phyloP scores from a whole-genome alignment of 768 basidiomycete genomes.

The Amanita brunnescens region DNA sequence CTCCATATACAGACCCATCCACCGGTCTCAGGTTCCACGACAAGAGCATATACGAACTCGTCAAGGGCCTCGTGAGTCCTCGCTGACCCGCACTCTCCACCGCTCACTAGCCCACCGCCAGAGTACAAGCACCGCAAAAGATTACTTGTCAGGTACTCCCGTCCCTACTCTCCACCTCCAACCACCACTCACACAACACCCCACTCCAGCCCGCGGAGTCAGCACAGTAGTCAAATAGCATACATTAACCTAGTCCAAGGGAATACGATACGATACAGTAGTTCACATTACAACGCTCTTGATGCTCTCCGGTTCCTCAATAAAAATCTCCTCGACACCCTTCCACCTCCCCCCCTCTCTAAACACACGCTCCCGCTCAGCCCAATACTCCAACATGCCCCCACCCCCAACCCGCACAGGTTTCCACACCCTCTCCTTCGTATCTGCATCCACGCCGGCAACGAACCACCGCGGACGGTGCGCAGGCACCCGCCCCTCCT shows the following conservation, averaged over 20 bases:
- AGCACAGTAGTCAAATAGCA: conserved; percentile 31
- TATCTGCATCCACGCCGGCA: conserved; percentile 78
- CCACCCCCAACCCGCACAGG: conserved; percentile 43
- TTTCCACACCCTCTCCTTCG: conserved; percentile 82
- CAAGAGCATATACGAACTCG: conserved; percentile 78
- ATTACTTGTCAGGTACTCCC: conserved; percentile 56
- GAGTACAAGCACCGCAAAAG: conserved; percentile 66
- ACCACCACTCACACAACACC: too few relatives aligned
- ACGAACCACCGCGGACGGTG: conserved; percentile 87
- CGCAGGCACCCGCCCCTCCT: conserved; percentile 60
- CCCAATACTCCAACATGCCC: conserved; percentile 78
- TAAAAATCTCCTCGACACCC: conserved; percentile 75
- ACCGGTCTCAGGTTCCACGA: conserved; percentile 78
- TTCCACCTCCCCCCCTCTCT: conserved; percentile 30
- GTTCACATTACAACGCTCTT: neutral
- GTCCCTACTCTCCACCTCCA: neutral
- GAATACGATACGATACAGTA: neutral
- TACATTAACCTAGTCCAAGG: too few relatives aligned
- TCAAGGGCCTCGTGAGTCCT: conserved; percentile 57
- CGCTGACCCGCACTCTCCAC: too few relatives aligned
- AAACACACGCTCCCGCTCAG: conserved; percentile 62
- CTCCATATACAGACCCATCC: conserved; percentile 76
- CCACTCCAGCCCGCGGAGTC: conserved; percentile 24
- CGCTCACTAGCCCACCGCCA: too few relatives aligned
- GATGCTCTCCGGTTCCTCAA: conserved; percentile 45